A percentile compares a stretch with the other conserved stretches of the same genome.
These are phyloP conservation scores for Amanita rimosa DNA, from an alignment of 768 basidiomycete species.

Conservation along the genomic window DNA sequence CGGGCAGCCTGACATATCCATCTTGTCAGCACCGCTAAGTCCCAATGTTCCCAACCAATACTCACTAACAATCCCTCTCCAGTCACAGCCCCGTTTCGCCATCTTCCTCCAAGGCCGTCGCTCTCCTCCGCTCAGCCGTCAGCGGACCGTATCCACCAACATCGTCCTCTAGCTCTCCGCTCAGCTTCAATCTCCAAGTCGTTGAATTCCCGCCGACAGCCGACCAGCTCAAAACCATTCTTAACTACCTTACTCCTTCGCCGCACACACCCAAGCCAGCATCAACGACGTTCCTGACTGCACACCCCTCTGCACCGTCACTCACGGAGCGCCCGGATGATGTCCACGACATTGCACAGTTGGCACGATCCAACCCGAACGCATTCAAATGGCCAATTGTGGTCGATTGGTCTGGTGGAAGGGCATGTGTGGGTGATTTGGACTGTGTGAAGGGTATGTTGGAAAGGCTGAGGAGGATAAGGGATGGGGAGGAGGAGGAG, in stretches of 20 bases:
- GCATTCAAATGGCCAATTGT: slow-evolving; percentile 73
- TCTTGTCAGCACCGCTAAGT: background rate
- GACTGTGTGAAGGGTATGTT: slow-evolving; percentile 60
- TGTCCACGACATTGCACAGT: slow-evolving; percentile 31
- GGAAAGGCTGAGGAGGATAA: slow-evolving; percentile 49
- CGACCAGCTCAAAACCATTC: slow-evolving; percentile 59
- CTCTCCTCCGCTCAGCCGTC: slow-evolving; percentile 45
- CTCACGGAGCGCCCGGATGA: slow-evolving; percentile 27
- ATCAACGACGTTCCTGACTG: slow-evolving; percentile 41
- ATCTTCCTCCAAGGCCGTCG: slow-evolving; percentile 50
- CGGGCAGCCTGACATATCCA: background rate
- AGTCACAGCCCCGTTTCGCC: slow-evolving; percentile 63
- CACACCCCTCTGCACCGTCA: slow-evolving; percentile 40
- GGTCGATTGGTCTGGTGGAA: slow-evolving; percentile 64
- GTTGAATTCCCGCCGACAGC: slow-evolving; percentile 54
- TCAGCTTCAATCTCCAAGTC: slow-evolving; percentile 63
- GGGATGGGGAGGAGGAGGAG: slow-evolving; percentile 54
- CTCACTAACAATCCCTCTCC: background rate
- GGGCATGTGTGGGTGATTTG: slow-evolving; percentile 52
- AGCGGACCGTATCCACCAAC: slow-evolving; percentile 53
- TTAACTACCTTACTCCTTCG: slow-evolving; percentile 35
- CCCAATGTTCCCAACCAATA: background rate
- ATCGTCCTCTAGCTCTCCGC: slow-evolving; percentile 29
- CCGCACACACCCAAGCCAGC: slow-evolving; percentile 22
- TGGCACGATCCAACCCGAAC: slow-evolving; percentile 44